phyloP scores from a whole-genome alignment of 371 early-diverging fungal species.

The Mortierella sp. region DNA sequence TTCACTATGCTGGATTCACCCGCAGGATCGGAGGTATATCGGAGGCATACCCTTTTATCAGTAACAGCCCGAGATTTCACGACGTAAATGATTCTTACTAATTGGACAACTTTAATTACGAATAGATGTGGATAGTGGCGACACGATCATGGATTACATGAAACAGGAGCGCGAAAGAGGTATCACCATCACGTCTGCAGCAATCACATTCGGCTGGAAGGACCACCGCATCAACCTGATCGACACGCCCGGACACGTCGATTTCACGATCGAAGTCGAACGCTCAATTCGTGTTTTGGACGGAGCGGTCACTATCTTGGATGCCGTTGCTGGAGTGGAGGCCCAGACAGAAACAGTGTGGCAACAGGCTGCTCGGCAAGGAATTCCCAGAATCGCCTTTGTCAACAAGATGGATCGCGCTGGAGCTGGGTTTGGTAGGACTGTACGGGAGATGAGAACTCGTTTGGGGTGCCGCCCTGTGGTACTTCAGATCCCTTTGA shows the following conservation, averaged over 20 bases:
- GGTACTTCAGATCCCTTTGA: constrained; percentile 82
- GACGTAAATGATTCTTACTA: not conserved
- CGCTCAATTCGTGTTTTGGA: constrained; percentile 93
- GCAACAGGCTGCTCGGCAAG: constrained; percentile 89
- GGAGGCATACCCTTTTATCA: not conserved
- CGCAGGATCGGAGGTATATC: constrained; percentile 82
- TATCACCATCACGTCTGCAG: constrained; percentile 96
- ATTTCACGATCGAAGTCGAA: constrained; percentile 98
- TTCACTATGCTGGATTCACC: constrained; percentile 94
- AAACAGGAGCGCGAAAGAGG: constrained; percentile 93
- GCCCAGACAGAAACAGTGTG: constrained; percentile 98
- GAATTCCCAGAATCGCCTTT: constrained; percentile 89
- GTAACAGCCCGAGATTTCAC: not conserved
- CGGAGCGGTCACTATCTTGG: constrained; percentile 93
- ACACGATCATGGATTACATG: constrained; percentile 96
- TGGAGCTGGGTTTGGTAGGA: constrained; percentile 81
- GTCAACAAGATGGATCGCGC: constrained; percentile 96
- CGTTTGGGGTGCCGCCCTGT: constrained; percentile 80
- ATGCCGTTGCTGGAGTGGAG: constrained; percentile 97
- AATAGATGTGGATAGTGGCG: constrained; percentile 90
- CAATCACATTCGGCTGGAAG: constrained; percentile 95
- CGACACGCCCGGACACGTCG: constrained; percentile 98
- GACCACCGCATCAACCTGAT: constrained; percentile 91
- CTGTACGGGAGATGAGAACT: constrained; percentile 74
- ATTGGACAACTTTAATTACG: not conserved